These are phyloP conservation scores for Nakaseomyces sp. DNA, from an alignment of 1,139 yeast genomes.

Conservation along the genomic window DNA sequence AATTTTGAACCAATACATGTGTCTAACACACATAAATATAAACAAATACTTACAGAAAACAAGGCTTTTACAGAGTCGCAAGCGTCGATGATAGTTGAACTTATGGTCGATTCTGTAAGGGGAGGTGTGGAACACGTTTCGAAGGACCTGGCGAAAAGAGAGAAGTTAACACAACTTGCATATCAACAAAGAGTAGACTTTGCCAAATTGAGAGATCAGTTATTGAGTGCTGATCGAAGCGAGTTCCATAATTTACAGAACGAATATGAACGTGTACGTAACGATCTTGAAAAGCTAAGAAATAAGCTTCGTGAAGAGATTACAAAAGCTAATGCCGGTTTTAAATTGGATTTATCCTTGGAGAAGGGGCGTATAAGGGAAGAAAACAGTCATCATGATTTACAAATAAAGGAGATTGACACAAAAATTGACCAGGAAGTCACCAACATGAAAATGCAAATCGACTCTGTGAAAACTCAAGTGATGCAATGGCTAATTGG, in stretches of 20 bases:
- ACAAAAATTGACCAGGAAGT: constrained; percentile 93
- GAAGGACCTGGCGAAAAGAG: constrained; percentile 70
- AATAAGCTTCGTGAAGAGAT: constrained; percentile 85
- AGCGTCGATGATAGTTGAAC: constrained; percentile 69
- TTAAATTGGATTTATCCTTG: constrained; percentile 76
- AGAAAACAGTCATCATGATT: constrained; percentile 84
- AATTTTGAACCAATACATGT: constrained; percentile 25
- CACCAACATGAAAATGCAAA: constrained; percentile 88
- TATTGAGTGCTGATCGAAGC: constrained; percentile 77
- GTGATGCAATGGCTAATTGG: constrained; percentile 98
- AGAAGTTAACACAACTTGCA: constrained; percentile 70
- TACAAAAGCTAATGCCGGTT: constrained; percentile 83
- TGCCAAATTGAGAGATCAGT: constrained; percentile 85
- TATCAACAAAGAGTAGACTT: constrained; percentile 96
- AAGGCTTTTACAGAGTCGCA: constrained; percentile 71
- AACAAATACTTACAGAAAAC: constrained; percentile 37
- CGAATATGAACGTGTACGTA: constrained; percentile 78
- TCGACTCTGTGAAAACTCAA: constrained; percentile 88
- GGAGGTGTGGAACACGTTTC: constrained; percentile 75
- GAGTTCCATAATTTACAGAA: constrained; percentile 76
- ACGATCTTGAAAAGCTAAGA: constrained; percentile 79
- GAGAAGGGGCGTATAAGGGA: constrained; percentile 95
- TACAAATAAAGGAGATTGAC: constrained; percentile 89
- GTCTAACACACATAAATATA: constrained; percentile 23
- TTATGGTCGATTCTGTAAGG: constrained; percentile 67